Conservation (phyloP, 2,329 filamentous ascomycete species). For the Grosmannia clavigera region DNA sequence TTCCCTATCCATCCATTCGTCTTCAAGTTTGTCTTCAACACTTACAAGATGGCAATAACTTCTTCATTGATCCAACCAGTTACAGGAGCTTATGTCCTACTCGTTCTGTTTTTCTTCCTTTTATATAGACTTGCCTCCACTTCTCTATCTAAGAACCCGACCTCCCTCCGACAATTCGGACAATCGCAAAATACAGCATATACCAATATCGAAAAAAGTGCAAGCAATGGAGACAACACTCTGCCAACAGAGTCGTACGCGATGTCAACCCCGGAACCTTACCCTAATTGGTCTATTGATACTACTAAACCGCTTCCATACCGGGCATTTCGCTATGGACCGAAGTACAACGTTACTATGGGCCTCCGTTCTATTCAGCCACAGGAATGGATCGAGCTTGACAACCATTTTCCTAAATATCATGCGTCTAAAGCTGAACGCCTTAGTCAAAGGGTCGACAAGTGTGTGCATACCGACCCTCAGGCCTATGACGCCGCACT, state of each 20-base stretch:
- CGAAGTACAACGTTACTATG: conserved; percentile 67
- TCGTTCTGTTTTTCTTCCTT: neutral
- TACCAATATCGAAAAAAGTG: neutral
- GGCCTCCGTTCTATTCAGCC: conserved; percentile 58
- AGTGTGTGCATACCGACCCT: conserved; percentile 57
- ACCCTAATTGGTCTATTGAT: conserved; percentile 55
- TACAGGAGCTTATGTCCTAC: neutral
- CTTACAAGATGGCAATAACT: neutral
- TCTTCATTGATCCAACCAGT: neutral
- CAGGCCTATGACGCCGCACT: conserved; percentile 60
- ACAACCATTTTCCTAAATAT: conserved; percentile 63
- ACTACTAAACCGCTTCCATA: conserved; percentile 65
- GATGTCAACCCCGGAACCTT: conserved; percentile 46
- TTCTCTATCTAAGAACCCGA: neutral
- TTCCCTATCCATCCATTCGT: neutral
- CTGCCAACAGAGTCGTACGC: conserved; percentile 29
- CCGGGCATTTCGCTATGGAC: conserved; percentile 65
- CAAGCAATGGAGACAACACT: conserved; percentile 17
- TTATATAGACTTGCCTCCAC: neutral
- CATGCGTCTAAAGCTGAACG: conserved; percentile 59
- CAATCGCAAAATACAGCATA: neutral
- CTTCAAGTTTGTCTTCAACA: neutral
- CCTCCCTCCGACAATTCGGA: neutral
- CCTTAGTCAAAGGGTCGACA: conserved; percentile 51
- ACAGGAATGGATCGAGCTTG: conserved; percentile 74